phyloP scores from a whole-genome alignment of 345 rosid species.

The Populus ilicifolia region DNA sequence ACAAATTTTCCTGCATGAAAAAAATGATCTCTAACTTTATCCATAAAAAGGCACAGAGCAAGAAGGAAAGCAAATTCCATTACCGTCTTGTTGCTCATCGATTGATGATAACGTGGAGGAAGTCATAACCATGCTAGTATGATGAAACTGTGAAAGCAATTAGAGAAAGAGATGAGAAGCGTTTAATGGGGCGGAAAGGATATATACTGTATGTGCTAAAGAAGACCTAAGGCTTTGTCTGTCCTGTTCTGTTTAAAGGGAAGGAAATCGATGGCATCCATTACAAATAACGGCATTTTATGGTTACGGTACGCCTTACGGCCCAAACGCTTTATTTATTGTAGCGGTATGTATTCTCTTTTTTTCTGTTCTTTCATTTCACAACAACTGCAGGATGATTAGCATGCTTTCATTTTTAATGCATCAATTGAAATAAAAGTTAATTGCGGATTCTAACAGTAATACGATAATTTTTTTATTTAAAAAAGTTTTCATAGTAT shows the following conservation, averaged over 20 bases:
- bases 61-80: not conserved
- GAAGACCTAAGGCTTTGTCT: not conserved
- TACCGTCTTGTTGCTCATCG: slow-evolving; percentile 12
- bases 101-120: slow-evolving; percentile 6
- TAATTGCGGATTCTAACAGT: too few species aligned
- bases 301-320: too few species aligned
- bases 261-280: too few species aligned
- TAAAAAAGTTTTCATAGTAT: too few species aligned
- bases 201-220: not conserved
- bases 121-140: slow-evolving; percentile 10
- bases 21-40: not conserved
- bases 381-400: too few species aligned
- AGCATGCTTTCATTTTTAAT: too few species aligned
- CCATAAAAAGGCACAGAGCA: not conserved
- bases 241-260: not conserved
- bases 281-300: too few species aligned
- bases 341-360: too few species aligned
- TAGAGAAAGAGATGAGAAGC: not conserved
- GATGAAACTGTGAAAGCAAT: not conserved
- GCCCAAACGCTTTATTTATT: too few species aligned
- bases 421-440: too few species aligned
- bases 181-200: not conserved
- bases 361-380: too few species aligned
- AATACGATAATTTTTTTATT: too few species aligned
- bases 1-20: slow-evolving; percentile 5